Evolutionary conservation across 2,329 filamentous ascomycete genomes (phyloP), one percentile per base, ranked within the genome.

Genomic region (Hypoxylon sp.): DNA sequence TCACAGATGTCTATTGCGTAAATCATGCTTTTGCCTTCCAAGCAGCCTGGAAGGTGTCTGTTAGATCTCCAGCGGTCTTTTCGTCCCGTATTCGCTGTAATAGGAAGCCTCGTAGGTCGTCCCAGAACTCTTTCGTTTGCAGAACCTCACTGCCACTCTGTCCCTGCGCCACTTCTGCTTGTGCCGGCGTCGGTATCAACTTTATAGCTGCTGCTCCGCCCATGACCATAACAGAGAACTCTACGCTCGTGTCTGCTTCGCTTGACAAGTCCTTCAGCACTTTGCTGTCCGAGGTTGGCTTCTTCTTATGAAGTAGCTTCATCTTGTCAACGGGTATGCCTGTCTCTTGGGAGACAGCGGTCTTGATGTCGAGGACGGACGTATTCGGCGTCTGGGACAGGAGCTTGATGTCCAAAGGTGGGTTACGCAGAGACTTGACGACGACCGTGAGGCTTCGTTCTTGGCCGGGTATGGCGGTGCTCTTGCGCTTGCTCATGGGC

Each of bases 221-320:
- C 75, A 97, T 87, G 19, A 97, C 84, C 93, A 98, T 98, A 57
- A 97, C 85, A 1, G 88, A 88, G 66, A 98, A 89, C 76, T 97
- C 93, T 0, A 94, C 82, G 1, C 71, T 77, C 69, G 70, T 82
- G 26, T 79, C 82, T 1, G 51, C 67, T 3, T 85, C 82, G 0
- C 82, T 83, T 1, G 94, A 70, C 0, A 96, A 75, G 60, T 97
- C 94, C 59, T 87, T 86, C 5, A 97, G 79, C 0, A 91, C 88
- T 80, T 94, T 95, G 69, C 84, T 87, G 73, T 97, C 93, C 0
- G 85, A 75, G 0, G 93, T 86, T 0, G 94, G 94, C 78, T 97
- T 97, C 82, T 95, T 96, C 77, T 91, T 91, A 74, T 90, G 86
- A 65, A 99, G 80, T 8, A 99, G 79, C 80, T 94, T 93, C 75